Conservation (phyloP, 164 flowering plant genomes). For the Tinospora cordifolia region DNA sequence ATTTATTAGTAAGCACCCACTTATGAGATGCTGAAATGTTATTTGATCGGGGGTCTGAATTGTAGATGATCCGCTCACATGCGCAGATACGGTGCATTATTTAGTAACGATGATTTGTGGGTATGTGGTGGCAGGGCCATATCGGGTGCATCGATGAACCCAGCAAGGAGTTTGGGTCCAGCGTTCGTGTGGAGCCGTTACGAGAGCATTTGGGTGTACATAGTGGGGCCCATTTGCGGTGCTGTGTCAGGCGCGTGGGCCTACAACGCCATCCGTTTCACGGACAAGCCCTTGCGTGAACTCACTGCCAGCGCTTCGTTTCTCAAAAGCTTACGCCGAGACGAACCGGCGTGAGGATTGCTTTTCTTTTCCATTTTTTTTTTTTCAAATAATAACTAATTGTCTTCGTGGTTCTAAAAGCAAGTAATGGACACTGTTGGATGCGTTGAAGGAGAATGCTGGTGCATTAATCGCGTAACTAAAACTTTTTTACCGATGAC, state of each 20-base stretch:
- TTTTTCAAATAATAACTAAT: too few species aligned
- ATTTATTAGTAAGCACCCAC: too few species aligned
- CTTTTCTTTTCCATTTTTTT: too few species aligned
- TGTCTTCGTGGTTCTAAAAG: too few species aligned
- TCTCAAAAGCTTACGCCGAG: conserved; percentile 12
- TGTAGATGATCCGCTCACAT: not conserved
- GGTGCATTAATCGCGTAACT: too few species aligned
- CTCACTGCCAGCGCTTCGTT: conserved; percentile 45
- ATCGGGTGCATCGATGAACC: conserved; percentile 95
- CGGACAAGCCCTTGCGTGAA: conserved; percentile 70
- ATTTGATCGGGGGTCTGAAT: too few species aligned
- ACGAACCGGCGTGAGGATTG: not conserved
- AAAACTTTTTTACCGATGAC: too few species aligned
- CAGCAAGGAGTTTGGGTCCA: conserved; percentile 93
- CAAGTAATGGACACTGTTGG: too few species aligned
- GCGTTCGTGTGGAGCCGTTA: conserved; percentile 50
- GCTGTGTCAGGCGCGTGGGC: conserved; percentile 67
- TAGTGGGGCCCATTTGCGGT: conserved; percentile 52
- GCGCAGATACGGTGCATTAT: not conserved
- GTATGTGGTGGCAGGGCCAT: conserved; percentile 44
- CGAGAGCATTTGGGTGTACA: conserved; percentile 62
- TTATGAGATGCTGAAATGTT: too few species aligned
- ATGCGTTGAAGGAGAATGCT: too few species aligned
- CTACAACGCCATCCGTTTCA: conserved; percentile 67
- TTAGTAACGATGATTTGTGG: not conserved